phyloP scores from a whole-genome alignment of 108 stramenopile genomes.

The Cyclotella sp. region DNA sequence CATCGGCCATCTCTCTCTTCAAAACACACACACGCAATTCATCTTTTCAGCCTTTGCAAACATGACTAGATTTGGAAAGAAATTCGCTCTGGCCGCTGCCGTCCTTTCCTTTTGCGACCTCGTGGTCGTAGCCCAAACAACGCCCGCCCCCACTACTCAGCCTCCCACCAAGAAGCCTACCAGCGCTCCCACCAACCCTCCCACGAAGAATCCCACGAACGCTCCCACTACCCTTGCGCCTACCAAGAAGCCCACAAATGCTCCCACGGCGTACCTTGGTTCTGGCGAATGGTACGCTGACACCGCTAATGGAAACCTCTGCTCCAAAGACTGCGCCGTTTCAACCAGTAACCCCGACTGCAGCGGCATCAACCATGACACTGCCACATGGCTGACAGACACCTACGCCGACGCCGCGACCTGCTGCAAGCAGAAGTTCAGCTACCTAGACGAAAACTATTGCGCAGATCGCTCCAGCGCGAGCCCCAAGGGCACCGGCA shows the following conservation, averaged over 20 bases:
- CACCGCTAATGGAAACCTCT: background rate
- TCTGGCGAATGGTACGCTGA: conserved; percentile 16
- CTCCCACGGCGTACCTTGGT: background rate
- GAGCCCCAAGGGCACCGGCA: conserved; percentile 1
- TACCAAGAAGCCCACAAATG: background rate
- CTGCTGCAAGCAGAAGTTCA: conserved; percentile 12
- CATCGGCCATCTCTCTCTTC: too few species aligned
- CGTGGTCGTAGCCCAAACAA: background rate
- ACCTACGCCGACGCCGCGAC: background rate
- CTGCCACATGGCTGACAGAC: conserved; percentile 1
- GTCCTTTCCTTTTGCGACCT: background rate
- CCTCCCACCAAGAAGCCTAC: background rate
- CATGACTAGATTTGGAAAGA: conserved; percentile 3
- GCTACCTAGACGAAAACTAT: conserved; percentile 6
- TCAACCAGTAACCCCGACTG: background rate
- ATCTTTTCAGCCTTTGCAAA: background rate
- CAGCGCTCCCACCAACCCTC: background rate
- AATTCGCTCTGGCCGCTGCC: conserved; percentile 5
- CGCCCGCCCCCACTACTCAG: background rate
- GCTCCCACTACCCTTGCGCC: background rate
- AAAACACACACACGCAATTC: too few species aligned
- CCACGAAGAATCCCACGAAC: background rate
- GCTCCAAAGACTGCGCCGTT: conserved; percentile 3
- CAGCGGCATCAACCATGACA: conserved; percentile 8
- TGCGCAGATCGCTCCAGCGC: background rate